Base-by-base conservation (phyloP, 768 basidiomycete species). In the Macrolepiota albuminosa region DNA sequence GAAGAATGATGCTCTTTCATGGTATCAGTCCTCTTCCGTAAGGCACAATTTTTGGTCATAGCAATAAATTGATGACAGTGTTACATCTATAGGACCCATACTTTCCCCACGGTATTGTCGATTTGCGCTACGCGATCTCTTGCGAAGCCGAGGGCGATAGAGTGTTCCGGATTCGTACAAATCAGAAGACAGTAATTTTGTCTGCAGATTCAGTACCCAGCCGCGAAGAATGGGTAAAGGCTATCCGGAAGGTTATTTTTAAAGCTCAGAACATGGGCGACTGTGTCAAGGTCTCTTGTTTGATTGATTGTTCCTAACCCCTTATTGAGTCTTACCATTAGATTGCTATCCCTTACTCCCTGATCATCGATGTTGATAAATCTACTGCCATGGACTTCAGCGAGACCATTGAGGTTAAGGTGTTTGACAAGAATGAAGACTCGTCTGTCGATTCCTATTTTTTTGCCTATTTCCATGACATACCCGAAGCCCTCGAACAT, bases 211-310 rank as follows among this genome's bases (percentile, higher is more conserved):
- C 91, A 31, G 75, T 86, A 9, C 87, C 91, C 2, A 93, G 88
- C 69, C 83, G 92, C 50, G 88, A 94, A 50, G 94, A 96, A 74
- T 99, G 96, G 96, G 88, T 98, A 50, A 98, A 97, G 71, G 88
- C 93, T 9, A 87, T 99, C 61, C 84, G 88, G 59, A 96, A 91
- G 72, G 89, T 95, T 57, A 94, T 98, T 57, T 95, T 98, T 78
- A 93, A 94, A 70, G 88, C 90, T 16, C 95, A 98, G 76, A 97
- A 98, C 71, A 89, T 89, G 81, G 96, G 97, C 2, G 94, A 98
- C 67, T 91, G 85, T 66, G 94, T 98, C 64, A 98, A 98, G 82
- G 92, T 90, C 63, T 31, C 72, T 66, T 18, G 13, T 48, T 33
- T 43, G 26, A 29, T 34, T 21, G 26, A 60, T 55, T 29, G 21